These are phyloP conservation scores for Alternaria atra DNA, from an alignment of 2,329 filamentous ascomycete species.

Conservation along the genomic window DNA sequence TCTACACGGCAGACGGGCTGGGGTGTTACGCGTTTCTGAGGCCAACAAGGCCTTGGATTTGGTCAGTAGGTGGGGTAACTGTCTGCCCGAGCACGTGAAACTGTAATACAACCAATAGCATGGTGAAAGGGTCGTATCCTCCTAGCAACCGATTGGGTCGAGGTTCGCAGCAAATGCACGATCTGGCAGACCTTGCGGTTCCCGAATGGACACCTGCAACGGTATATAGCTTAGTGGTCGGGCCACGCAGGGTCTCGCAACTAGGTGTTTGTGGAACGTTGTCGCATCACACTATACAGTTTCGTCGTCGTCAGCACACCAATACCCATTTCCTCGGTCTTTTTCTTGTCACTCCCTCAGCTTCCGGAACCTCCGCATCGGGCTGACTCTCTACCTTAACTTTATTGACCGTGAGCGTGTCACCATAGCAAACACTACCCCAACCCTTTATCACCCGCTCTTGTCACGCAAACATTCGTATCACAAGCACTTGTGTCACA, in stretches of 20 bases:
- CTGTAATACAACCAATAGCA: slow-evolving; percentile 8
- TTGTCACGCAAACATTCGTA: not conserved
- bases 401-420: not conserved
- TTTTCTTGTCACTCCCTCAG: slow-evolving; percentile 7
- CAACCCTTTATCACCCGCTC: not conserved
- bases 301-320: slow-evolving; percentile 13
- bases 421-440: not conserved
- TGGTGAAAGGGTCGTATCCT: not conserved
- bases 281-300: slow-evolving; percentile 11
- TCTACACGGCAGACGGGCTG: slow-evolving; percentile 1
- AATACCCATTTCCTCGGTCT: slow-evolving; percentile 10
- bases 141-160: slow-evolving; percentile 13
- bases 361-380: slow-evolving; percentile 17
- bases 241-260: not conserved
- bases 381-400: not conserved
- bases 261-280: slow-evolving; percentile 1
- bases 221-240: slow-evolving; percentile 7
- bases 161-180: slow-evolving; percentile 8
- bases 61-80: slow-evolving; percentile 13
- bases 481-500: not conserved
- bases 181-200: slow-evolving; percentile 12
- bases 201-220: slow-evolving; percentile 1
- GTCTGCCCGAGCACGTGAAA: slow-evolving; percentile 12
- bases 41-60: slow-evolving; percentile 10
- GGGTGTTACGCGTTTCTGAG: slow-evolving; percentile 17